Percentiles rank a stretch among this genome's conserved stretches.
These are phyloP conservation scores for Podaxis pistillaris DNA, from an alignment of 768 basidiomycete genomes.

Conservation along the genomic window DNA sequence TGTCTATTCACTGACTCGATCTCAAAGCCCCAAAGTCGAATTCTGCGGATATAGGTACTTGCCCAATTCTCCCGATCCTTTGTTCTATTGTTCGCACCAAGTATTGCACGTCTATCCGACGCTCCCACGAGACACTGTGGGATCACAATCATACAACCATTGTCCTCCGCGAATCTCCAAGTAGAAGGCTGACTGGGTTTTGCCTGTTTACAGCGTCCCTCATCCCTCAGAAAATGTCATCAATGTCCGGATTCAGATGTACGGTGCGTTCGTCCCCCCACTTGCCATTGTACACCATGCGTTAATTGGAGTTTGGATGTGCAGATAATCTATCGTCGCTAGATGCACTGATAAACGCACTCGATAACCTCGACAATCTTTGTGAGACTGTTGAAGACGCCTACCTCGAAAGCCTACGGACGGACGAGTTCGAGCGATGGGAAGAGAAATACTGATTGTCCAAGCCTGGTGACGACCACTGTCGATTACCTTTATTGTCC, in stretches of 20 bases:
- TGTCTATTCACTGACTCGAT: conserved; percentile 10
- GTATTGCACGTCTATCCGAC: conserved; percentile 7
- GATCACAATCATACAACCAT: not conserved
- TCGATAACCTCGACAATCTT: conserved; percentile 75
- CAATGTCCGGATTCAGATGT: conserved; percentile 99
- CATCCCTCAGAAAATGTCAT: conserved; percentile 98
- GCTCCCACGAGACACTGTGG: conserved; percentile 1
- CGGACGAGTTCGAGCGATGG: conserved; percentile 62
- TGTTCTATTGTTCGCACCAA: conserved; percentile 6
- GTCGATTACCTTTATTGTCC: not conserved
- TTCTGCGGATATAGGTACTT: conserved; percentile 94
- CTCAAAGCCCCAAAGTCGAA: conserved; percentile 85
- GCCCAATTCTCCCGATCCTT: not conserved
- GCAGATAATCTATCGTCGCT: conserved; percentile 87
- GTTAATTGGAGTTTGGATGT: not conserved
- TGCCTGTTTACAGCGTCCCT: conserved; percentile 55
- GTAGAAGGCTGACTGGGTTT: not conserved
- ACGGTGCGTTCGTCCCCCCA: conserved; percentile 58
- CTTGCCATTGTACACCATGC: not conserved
- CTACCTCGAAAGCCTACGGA: conserved; percentile 59
- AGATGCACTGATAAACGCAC: conserved; percentile 71
- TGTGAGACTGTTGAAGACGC: conserved; percentile 68
- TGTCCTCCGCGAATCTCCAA: conserved; percentile 8
- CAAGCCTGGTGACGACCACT: not conserved
- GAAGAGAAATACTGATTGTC: conserved; percentile 42